Evolutionary conservation across 495 filamentous ascomycete genomes (phyloP), one percentile per base, ranked within the genome.

Genomic region (Tetracladium marchalianum): DNA sequence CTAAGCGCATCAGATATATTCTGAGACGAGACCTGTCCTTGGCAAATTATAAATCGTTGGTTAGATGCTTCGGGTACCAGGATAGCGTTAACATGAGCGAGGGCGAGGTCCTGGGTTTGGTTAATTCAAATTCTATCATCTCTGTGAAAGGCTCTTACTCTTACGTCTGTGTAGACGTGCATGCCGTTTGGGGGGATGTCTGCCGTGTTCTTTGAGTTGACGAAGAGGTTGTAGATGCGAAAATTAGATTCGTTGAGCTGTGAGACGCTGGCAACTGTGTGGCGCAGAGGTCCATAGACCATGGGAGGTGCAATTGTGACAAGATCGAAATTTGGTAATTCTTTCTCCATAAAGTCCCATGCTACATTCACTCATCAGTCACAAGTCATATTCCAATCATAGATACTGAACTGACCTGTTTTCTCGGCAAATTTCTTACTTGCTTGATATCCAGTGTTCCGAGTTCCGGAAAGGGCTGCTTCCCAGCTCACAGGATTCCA

Each of bases 361-460:
- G 50, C 50, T 52, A 31, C 3, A 27, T 27, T 27, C 31, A 19
- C 9, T 11, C 11, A 33, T 40, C 35, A 41, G n/a, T 27, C 7
- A 27, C 22, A 32, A 7, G 33, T 31, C 12, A 12, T 6, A 35
- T 12, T 11, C 9, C 31, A 12, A 45, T 9, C 11, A 18, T 4
- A 33, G 11, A 39, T 7, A 34, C 11, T 5, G n/a, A n/a, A 42
- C 35, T 8, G 17, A 49, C 46, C 46, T 35, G 46, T 10, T 36
- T 43, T 43, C 35, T 52, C 50, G 3, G 50, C 50, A 35, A 52
- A 52, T 31, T 52, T 52, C 35, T 52, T 52, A 35, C 50, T 52
- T 13, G 50, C 50, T 40, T 44, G 45, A 44, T 52, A 52, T 8
- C n/a, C 50, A 17, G 11, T 35, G 19, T 48, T 48, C 1, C 0